Evolutionary conservation across 176 grass and related monocot species (phyloP).

Genomic region (Thalia dealbata): DNA sequence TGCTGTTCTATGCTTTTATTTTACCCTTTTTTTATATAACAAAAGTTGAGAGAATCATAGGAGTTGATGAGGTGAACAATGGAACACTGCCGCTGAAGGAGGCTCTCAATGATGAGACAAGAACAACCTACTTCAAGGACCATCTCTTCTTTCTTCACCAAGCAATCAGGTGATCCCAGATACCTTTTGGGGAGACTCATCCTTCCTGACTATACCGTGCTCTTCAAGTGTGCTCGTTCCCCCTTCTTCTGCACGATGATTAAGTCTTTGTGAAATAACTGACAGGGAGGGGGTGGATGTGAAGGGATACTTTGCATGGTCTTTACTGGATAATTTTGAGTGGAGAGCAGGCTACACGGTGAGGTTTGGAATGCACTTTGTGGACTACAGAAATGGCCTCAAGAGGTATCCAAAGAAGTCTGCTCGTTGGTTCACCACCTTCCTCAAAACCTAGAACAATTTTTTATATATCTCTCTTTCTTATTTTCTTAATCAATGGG

Average conservation of each 20-base stretch:
- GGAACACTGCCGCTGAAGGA: neutral
- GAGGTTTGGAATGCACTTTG: neutral
- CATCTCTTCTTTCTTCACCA: conserved; percentile 2
- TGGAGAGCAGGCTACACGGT: neutral
- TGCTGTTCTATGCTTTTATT: no score
- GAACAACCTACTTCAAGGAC: neutral
- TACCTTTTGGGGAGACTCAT: no score
- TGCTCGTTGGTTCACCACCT: neutral
- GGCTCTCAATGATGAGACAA: conserved; percentile 7
- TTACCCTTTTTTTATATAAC: no score
- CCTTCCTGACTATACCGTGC: no score
- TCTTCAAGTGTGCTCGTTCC: no score
- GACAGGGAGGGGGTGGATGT: neutral
- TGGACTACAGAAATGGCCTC: neutral
- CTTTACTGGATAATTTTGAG: conserved; percentile 2
- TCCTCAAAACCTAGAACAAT: neutral
- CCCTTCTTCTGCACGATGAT: no score
- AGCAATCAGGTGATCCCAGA: conserved; percentile 5
- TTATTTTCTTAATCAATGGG: no score
- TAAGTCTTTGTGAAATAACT: neutral
- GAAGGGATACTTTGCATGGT: conserved; percentile 8
- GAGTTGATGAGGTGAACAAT: conserved; percentile 6
- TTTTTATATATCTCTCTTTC: no score
- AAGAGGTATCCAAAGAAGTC: conserved; percentile 6
- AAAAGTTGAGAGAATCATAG: neutral